phyloP scores from a whole-genome alignment of 306 rosid genomes.

The Quercus suber region DNA sequence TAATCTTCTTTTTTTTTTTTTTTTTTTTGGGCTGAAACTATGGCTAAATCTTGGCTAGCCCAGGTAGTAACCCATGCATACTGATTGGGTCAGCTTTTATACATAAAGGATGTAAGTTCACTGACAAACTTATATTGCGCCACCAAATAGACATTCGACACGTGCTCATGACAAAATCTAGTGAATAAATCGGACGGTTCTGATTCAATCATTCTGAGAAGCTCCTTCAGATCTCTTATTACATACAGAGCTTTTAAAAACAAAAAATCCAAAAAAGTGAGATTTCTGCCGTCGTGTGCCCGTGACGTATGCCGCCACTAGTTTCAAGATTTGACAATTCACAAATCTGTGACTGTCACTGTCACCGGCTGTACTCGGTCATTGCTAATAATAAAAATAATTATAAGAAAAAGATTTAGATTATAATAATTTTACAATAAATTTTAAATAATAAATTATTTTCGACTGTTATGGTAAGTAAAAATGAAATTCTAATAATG shows the following conservation, averaged over 20 bases:
- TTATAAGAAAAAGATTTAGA: too few species aligned
- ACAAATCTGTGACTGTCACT: too few species aligned
- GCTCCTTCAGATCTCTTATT: background rate
- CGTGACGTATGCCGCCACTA: too few species aligned
- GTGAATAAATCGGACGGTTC: background rate
- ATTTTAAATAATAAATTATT: accelerated
- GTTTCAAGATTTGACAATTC: too few species aligned
- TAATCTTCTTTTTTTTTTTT: too few species aligned
- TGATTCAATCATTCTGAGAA: background rate
- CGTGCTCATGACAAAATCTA: background rate
- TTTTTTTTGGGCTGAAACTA: too few species aligned
- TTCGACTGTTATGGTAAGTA: accelerated
- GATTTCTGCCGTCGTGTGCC: background rate
- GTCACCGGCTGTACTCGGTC: conserved; percentile 1
- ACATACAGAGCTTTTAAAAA: background rate
- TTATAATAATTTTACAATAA: too few species aligned
- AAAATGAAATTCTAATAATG: accelerated
- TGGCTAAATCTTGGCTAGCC: too few species aligned
- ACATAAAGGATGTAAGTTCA: background rate
- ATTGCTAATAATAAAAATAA: background rate
- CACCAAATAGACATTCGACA: background rate
- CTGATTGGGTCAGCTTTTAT: too few species aligned
- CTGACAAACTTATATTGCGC: background rate
- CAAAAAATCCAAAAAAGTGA: background rate
- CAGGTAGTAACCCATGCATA: too few species aligned